Conservation (phyloP, 2,329 filamentous ascomycete species). For the Cladosporium sp. region DNA sequence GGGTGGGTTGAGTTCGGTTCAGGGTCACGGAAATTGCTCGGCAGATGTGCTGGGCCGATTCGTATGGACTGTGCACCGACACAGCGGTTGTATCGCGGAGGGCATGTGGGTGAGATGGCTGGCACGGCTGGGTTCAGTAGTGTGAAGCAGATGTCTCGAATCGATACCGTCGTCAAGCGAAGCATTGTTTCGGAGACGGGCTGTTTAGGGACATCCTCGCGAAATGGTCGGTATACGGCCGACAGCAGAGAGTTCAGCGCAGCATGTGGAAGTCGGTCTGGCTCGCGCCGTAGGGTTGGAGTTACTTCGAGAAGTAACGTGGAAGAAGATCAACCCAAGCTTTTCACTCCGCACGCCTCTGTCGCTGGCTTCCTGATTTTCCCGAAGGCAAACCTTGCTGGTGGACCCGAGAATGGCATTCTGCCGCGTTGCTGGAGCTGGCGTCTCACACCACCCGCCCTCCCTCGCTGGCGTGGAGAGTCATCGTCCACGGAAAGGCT, state of each 20-base stretch:
- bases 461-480: neutral
- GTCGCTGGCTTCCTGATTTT: slow-evolving; percentile 1
- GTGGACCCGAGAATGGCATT: neutral
- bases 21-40: neutral
- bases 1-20: neutral
- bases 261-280: neutral
- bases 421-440: neutral
- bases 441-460: neutral
- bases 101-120: neutral
- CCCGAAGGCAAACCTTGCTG: slow-evolving; percentile 5
- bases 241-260: no score
- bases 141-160: no score
- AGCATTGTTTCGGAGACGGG: no score
- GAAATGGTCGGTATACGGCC: no score
- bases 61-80: neutral
- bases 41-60: neutral
- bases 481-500: neutral
- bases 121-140: no score
- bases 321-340: slow-evolving; percentile 3
- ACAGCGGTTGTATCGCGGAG: neutral
- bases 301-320: slow-evolving; percentile 10
- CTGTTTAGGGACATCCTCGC: no score
- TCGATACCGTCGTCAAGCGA: no score
- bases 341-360: slow-evolving; percentile 3
- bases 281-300: neutral